Conservation (phyloP, 371 early-diverging fungal species). For the Mortierella sp. region DNA sequence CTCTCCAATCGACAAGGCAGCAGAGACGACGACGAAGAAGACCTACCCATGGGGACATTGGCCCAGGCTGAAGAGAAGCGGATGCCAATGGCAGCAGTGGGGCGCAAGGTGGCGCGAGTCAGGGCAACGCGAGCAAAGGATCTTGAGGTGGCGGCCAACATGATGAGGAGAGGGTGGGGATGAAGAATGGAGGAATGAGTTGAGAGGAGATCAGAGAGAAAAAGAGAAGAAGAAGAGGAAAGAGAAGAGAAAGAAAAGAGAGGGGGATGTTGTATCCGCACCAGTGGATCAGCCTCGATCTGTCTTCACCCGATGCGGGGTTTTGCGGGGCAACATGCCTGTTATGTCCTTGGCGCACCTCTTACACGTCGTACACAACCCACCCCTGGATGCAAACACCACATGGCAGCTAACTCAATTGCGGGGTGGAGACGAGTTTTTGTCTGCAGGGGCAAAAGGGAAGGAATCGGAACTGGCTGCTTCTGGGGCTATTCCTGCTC, state of each 20-base stretch:
- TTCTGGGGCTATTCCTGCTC: too few relatives aligned
- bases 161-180: constrained; percentile 15
- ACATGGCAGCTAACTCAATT: too few relatives aligned
- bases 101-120: constrained; percentile 56
- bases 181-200: constrained; percentile 11
- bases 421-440: too few relatives aligned
- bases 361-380: neutral
- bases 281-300: neutral
- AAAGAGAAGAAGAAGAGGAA: constrained; percentile 13
- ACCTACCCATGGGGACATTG: constrained; percentile 78
- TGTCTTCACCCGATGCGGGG: constrained; percentile 25
- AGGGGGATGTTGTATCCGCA: neutral
- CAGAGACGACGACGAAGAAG: neutral
- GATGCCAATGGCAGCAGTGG: constrained; percentile 61
- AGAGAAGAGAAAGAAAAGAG: constrained; percentile 16
- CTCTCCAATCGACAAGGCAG: neutral
- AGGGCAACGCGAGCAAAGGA: constrained; percentile 57
- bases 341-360: neutral
- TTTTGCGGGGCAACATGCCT: constrained; percentile 28
- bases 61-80: constrained; percentile 77
- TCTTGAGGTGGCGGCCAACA: constrained; percentile 61
- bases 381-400: neutral
- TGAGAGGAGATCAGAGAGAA: constrained; percentile 20
- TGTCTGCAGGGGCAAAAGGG: too few relatives aligned
- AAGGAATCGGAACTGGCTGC: too few relatives aligned